Percentiles rank a stretch among this genome's conserved stretches.
These are phyloP conservation scores for Leishmania aethiopica DNA, from an alignment of 208 protist species.

Conservation along the genomic window DNA sequence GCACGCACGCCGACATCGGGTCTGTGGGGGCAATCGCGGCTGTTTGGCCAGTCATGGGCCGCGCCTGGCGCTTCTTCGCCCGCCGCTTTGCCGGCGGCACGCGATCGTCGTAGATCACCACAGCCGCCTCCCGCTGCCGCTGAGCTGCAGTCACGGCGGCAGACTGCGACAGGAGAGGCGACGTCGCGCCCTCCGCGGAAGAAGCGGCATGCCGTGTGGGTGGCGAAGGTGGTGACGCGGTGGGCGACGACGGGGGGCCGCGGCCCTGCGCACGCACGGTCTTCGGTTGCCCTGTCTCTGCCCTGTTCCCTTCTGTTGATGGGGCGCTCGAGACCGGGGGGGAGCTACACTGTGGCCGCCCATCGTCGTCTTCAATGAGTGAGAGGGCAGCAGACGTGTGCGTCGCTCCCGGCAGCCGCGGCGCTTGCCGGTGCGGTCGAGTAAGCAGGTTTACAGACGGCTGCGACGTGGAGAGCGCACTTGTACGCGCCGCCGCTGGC, in stretches of 20 bases:
- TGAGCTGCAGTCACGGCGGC: constrained; percentile 9
- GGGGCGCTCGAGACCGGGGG: not conserved
- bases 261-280: not conserved
- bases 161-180: not conserved
- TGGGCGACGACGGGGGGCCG: not conserved
- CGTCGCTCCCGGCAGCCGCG: not conserved
- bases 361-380: constrained; percentile 4
- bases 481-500: not conserved
- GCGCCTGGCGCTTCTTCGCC: constrained; percentile 5
- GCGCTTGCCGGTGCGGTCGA: constrained; percentile 10
- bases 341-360: not conserved
- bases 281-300: not conserved
- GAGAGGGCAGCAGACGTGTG: not conserved
- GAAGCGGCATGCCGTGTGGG: not conserved
- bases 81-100: constrained; percentile 21
- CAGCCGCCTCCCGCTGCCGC: constrained; percentile 21
- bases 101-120: constrained; percentile 33
- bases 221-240: constrained; percentile 4
- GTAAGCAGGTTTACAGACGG: not conserved
- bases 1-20: constrained; percentile 1
- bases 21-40: not conserved
- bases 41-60: not conserved
- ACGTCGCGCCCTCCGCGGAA: not conserved
- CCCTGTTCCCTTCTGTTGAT: not conserved
- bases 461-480: not conserved